These are phyloP conservation scores for Apiospora arundinis DNA, from an alignment of 2,329 filamentous ascomycete genomes.

Conservation along the genomic window DNA sequence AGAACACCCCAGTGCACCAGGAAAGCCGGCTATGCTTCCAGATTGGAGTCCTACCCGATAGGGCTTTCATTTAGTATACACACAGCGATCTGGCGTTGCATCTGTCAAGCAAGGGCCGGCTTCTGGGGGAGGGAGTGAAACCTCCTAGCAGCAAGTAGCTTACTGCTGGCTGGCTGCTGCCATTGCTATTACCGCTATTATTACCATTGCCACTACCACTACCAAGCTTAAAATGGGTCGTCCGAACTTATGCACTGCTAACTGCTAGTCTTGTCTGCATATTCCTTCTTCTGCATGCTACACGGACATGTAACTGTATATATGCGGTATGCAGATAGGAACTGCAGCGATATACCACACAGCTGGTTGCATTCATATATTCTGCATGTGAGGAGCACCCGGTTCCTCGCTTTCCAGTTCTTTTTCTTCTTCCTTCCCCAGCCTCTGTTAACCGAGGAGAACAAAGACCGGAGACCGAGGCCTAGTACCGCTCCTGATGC, in stretches of 20 bases:
- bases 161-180: not conserved
- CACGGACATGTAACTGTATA: not conserved
- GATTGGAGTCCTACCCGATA: constrained; percentile 10
- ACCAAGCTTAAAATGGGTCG: not conserved
- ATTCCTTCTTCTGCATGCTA: not conserved
- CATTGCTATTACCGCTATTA: too few species aligned
- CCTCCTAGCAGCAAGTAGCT: not conserved
- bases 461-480: not conserved
- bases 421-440: not conserved
- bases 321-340: not conserved
- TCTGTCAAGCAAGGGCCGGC: not conserved
- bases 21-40: constrained; percentile 14
- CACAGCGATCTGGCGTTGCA: constrained; percentile 9
- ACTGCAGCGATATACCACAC: not conserved
- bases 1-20: not conserved
- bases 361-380: not conserved
- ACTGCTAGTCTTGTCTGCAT: not conserved
- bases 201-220: too few species aligned
- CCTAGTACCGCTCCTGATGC: not conserved
- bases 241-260: not conserved
- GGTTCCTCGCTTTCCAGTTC: not conserved
- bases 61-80: not conserved
- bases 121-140: not conserved
- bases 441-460: not conserved
- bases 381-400: not conserved